Percentiles rank a stretch among this genome's conserved stretches.
Conservation (phyloP, 805 yeast species). For the Metschnikowia bowlesiae region DNA sequence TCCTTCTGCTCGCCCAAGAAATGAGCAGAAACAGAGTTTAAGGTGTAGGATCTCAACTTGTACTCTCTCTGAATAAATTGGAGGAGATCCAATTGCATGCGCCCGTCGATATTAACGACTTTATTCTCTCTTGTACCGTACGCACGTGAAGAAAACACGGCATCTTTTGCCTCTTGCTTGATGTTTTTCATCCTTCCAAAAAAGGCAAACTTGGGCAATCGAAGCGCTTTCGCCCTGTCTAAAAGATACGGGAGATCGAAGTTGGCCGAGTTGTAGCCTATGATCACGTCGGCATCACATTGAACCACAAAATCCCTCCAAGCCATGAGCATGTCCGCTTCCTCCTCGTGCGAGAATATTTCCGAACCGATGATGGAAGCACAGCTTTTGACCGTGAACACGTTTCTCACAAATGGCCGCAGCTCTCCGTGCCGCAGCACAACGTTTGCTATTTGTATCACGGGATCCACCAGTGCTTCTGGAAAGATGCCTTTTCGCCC, state of each 20-base stretch:
- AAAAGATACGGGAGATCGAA: slow-evolving; percentile 92
- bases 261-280: slow-evolving; percentile 92
- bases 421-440: slow-evolving; percentile 77
- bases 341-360: slow-evolving; percentile 69
- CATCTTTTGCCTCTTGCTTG: slow-evolving; percentile 74
- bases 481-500: slow-evolving; percentile 97
- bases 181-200: slow-evolving; percentile 72
- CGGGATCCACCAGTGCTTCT: slow-evolving; percentile 88
- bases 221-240: slow-evolving; percentile 77
- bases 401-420: slow-evolving; percentile 91
- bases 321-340: slow-evolving; percentile 72
- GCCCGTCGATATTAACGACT: slow-evolving; percentile 87
- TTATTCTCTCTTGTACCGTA: slow-evolving; percentile 95
- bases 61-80: slow-evolving; percentile 94
- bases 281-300: slow-evolving; percentile 92
- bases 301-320: slow-evolving; percentile 86
- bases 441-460: slow-evolving; percentile 95
- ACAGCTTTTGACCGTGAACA: slow-evolving; percentile 89
- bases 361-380: slow-evolving; percentile 92
- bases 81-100: slow-evolving; percentile 88
- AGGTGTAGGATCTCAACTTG: slow-evolving; percentile 88
- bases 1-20: slow-evolving; percentile 95
- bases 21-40: slow-evolving; percentile 92
- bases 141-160: slow-evolving; percentile 88
- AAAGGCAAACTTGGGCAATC: slow-evolving; percentile 67